phyloP scores from a whole-genome alignment of 1,284 basidiomycete genomes.

The Bjerkandera adusta region DNA sequence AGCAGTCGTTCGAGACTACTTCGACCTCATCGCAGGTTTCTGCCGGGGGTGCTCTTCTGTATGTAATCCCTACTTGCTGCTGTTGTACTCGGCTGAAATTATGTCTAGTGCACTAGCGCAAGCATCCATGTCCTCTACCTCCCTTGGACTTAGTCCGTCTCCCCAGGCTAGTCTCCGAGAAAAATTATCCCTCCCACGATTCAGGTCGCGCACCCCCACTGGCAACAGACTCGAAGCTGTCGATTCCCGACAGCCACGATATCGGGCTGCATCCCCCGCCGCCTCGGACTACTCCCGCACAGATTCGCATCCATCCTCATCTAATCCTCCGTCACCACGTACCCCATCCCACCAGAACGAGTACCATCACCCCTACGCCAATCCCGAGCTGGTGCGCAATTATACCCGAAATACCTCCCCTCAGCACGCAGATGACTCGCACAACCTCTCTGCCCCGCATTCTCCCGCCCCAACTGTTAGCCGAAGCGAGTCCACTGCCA shows the following conservation, averaged over 20 bases:
- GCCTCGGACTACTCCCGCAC: conserved; percentile 17
- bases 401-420: conserved; percentile 32
- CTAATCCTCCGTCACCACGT: conserved; percentile 22
- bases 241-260: conserved; percentile 17
- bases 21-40: conserved; percentile 48
- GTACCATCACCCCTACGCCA: conserved; percentile 73
- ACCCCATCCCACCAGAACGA: conserved; percentile 23
- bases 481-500: conserved; percentile 50
- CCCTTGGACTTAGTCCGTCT: conserved; percentile 32
- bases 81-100: conserved; percentile 1
- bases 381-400: conserved; percentile 56
- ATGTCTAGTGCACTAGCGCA: conserved; percentile 48
- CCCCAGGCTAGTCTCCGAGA: conserved; percentile 34
- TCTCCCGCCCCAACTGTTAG: conserved; percentile 20
- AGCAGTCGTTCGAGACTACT: conserved; percentile 58
- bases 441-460: conserved; percentile 11
- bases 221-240: conserved; percentile 18
- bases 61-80: conserved; percentile 27
- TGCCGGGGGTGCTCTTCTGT: conserved; percentile 57
- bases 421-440: conserved; percentile 22
- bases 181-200: conserved; percentile 34
- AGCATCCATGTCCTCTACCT: conserved; percentile 57
- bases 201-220: conserved; percentile 31
- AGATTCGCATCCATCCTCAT: conserved; percentile 20
- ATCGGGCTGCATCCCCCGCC: conserved; percentile 25